Base-by-base conservation (phyloP, 306 rosid genomes). In the Bauhinia variegata region DNA sequence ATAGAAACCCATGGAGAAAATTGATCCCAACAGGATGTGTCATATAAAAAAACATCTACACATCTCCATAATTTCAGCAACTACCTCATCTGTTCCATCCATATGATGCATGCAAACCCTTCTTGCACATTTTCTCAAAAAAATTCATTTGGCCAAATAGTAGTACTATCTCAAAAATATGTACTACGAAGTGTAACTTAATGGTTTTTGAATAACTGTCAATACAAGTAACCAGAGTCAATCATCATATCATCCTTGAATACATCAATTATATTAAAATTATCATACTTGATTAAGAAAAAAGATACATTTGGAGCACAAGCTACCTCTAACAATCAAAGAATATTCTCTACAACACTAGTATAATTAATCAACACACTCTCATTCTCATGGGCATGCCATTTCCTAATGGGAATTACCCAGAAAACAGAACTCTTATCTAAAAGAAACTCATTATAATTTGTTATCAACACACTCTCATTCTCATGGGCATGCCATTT, bases 321-420 rank as follows among this genome's bases (percentile, higher is more conserved):
- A 44, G 44, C 68, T 46, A 60, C 31, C 64, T 42, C 69, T 11
- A 15, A 9, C 59, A 61, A 65, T 32, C 52, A 46, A 9, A 18
- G 16, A 54, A 34, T 33, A 30, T 19, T 63, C 51, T 41, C 12
- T 57, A 47, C 4, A 11, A 48, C 60, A 34, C 33, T 4, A 18
- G 54, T 9, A 7, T 23, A 36, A 13, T 30, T 28, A 74, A 54
- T 43, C 51, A 36, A 28, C 44, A 28, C 60, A 49, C 41, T 42
- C 59, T 57, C 13, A 52, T 6, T n/a, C 11, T 48, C 30, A 15
- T 13, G 28, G 57, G 43, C 65, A 66, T 12, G 38, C 70, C 48
- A 78, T 56, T 67, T 48, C 49, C 70, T 43, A 44, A 48, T 31
- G 28, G 68, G 13, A 78, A 34, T 33, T 79, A 50, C 48, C n/a